phyloP scores from a whole-genome alignment of 1,284 basidiomycete genomes.

The Psilocybe mexicana region DNA sequence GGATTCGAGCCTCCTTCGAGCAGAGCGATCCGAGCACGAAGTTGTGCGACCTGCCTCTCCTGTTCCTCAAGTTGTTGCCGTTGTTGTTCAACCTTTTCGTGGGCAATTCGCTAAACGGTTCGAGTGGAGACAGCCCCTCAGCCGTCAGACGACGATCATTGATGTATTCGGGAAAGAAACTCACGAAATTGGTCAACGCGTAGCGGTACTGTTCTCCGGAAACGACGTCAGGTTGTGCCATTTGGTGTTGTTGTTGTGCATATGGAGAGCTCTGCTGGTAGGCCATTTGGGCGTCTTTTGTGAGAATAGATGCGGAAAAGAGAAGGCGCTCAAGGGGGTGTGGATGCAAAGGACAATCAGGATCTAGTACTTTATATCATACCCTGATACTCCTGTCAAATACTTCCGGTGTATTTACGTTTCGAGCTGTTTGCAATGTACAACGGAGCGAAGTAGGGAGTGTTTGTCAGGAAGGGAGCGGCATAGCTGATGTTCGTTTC shows the following conservation, averaged over 20 bases:
- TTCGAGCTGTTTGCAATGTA: conserved; percentile 13
- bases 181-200: conserved; percentile 76
- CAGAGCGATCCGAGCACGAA: conserved; percentile 67
- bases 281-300: conserved; percentile 18
- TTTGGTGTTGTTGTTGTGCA: conserved; percentile 27
- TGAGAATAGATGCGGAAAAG: not conserved
- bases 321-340: conserved; percentile 1
- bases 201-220: conserved; percentile 76
- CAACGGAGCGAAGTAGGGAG: conserved; percentile 9
- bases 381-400: conserved; percentile 20
- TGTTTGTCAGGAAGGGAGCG: conserved; percentile 2
- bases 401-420: conserved; percentile 16
- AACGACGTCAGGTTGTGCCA: conserved; percentile 49
- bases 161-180: conserved; percentile 22
- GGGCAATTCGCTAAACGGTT: conserved; percentile 66
- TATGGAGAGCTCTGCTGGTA: conserved; percentile 29
- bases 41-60: conserved; percentile 73
- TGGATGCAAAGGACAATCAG: conserved; percentile 14
- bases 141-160: not conserved
- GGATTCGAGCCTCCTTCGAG: conserved; percentile 62
- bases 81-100: conserved; percentile 84
- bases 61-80: conserved; percentile 76
- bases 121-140: conserved; percentile 6
- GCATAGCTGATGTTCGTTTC: not conserved
- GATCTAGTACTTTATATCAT: conserved; percentile 18